Conservation (phyloP, 306 rosid species). For the Boehmeria nivea region DNA sequence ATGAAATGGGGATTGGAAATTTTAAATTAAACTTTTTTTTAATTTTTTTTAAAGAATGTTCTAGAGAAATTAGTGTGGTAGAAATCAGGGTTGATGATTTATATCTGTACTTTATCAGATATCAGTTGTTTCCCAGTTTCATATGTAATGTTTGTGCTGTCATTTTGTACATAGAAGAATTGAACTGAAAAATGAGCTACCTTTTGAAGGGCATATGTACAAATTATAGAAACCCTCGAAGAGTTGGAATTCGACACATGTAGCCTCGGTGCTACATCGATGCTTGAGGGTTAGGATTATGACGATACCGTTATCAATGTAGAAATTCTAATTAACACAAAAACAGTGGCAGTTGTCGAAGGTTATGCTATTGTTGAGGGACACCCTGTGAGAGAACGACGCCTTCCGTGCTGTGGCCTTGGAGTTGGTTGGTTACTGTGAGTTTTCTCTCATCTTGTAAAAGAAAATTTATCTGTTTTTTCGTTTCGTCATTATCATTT, state of each 20-base stretch:
- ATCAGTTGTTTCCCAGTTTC: too few relatives aligned
- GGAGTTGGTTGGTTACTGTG: slow-evolving; percentile 80
- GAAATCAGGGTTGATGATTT: too few relatives aligned
- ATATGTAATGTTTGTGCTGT: too few relatives aligned
- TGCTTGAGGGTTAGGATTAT: background rate
- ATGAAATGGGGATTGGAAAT: too few relatives aligned
- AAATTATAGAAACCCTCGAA: background rate
- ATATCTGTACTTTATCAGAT: too few relatives aligned
- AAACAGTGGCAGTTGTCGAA: slow-evolving; percentile 19
- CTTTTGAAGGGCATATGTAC: background rate
- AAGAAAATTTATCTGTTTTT: too few relatives aligned
- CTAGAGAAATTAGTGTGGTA: too few relatives aligned
- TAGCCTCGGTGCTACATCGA: background rate
- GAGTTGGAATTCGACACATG: background rate
- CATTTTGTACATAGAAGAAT: too few relatives aligned
- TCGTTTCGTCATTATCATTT: too few relatives aligned
- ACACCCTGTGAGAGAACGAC: slow-evolving; percentile 43
- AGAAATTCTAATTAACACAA: background rate
- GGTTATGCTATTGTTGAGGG: slow-evolving; percentile 63
- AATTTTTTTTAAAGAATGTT: too few relatives aligned
- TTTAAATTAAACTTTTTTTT: too few relatives aligned
- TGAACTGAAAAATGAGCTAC: background rate
- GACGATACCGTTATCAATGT: background rate
- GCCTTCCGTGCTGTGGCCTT: slow-evolving; percentile 71
- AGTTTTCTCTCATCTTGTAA: slow-evolving; percentile 25